Conservation (phyloP, 148 eudicot genomes). For the Rhododendron simsii region DNA sequence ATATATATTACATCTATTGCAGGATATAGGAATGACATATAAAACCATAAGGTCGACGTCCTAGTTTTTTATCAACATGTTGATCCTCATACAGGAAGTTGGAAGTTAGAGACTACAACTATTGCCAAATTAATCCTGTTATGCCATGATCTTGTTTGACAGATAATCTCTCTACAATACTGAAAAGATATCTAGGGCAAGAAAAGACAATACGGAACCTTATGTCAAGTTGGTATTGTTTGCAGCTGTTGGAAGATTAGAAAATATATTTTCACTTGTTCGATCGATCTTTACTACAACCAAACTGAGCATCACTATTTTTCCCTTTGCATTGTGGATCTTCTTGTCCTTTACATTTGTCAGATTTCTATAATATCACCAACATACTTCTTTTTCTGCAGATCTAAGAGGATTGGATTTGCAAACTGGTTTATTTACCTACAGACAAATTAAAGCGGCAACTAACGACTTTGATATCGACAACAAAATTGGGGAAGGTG, state of each 20-base stretch:
- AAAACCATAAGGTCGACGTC: background rate
- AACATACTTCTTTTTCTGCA: background rate
- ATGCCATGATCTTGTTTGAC: no score
- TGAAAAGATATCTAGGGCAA: background rate
- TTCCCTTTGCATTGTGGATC: background rate
- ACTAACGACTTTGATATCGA: conserved; percentile 48
- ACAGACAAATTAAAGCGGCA: conserved; percentile 59
- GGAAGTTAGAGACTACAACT: no score
- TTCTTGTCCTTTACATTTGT: background rate
- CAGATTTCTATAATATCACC: background rate
- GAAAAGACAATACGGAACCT: no score
- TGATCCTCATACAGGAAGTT: no score
- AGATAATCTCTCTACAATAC: no score
- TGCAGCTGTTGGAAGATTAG: no score
- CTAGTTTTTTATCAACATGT: background rate
- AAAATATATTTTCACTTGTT: no score
- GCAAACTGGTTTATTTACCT: conserved; percentile 54
- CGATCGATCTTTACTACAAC: no score
- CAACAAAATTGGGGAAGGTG: conserved; percentile 53
- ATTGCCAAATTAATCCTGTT: background rate
- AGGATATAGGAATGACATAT: background rate
- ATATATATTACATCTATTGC: background rate
- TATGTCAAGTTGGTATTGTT: no score
- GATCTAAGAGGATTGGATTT: conserved; percentile 47
- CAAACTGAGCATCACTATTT: background rate